phyloP scores from a whole-genome alignment of 345 rosid genomes.

The Linum tenue region DNA sequence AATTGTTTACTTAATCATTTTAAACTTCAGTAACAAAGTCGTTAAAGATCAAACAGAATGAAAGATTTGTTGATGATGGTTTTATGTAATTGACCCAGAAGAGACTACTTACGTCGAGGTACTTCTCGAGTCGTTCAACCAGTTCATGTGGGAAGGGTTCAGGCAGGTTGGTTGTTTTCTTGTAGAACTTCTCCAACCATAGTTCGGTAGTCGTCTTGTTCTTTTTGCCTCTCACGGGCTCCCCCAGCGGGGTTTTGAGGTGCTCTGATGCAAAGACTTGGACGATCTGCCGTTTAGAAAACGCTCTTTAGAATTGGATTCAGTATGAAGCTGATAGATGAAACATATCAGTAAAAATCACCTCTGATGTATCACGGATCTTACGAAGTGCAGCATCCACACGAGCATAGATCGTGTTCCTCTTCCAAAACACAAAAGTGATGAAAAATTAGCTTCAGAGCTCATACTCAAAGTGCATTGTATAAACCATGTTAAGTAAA shows the following conservation, averaged over 20 bases:
- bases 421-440: slow-evolving; percentile 38
- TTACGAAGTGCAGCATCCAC: slow-evolving; percentile 82
- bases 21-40: too few species aligned
- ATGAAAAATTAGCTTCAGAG: not conserved
- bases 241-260: slow-evolving; percentile 88
- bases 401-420: slow-evolving; percentile 83
- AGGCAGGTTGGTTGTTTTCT: slow-evolving; percentile 80
- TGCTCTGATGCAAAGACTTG: slow-evolving; percentile 80
- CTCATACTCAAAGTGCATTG: not conserved
- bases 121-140: slow-evolving; percentile 87
- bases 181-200: slow-evolving; percentile 95
- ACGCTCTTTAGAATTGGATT: not conserved
- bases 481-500: too few species aligned
- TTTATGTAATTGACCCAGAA: too few species aligned
- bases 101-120: slow-evolving; percentile 69
- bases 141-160: slow-evolving; percentile 98
- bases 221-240: slow-evolving; percentile 86
- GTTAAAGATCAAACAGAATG: too few species aligned
- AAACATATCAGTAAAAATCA: slow-evolving; percentile 12
- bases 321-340: not conserved
- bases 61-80: too few species aligned
- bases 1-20: too few species aligned
- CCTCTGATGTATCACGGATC: slow-evolving; percentile 93
- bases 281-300: slow-evolving; percentile 39
- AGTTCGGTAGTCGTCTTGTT: slow-evolving; percentile 69